Evolutionary conservation across 2,329 filamentous ascomycete species (phyloP), one percentile per base, ranked within the genome.

Genomic region (Fusarium devonianum): DNA sequence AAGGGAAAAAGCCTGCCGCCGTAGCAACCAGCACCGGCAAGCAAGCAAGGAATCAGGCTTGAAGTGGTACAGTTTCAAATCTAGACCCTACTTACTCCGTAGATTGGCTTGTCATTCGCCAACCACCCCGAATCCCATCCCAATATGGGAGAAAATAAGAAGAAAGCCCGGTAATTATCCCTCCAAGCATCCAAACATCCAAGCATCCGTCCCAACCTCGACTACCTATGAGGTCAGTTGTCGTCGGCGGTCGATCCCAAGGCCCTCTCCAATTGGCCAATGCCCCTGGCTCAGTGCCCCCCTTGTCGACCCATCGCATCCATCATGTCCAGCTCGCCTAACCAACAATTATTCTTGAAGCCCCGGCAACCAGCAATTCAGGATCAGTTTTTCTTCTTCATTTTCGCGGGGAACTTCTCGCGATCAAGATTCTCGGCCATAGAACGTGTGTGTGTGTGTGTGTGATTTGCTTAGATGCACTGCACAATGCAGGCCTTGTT

Each of bases 211-310:
- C 51, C 52, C 56, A 52, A 56, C 53, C 42, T 52, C 26, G 18
- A 50, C 37, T 44, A n/a, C n/a, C n/a, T n/a, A 53, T 57, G 62
- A 64, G 47, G 58, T 65, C 58, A 56, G 49, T 56, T 43, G 45
- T 64, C 26, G 53, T 62, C 47, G 58, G 50, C 46, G 46, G 49
- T 53, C 47, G 52, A 42, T n/a, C 25, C 35, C 11, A 45, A 22
- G 32, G 23, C 39, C 38, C 14, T 14, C 37, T 48, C 56, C 49
- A 56, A 65, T 64, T 65, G 48, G 63, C 3, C 45, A 55, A 38
- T 18, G 48, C 18, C 51, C 56, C 46, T 40, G 58, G 36, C 49
- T 40, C 32, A 39, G 43, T n/a, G n/a, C 49, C 40, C 48, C 38
- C 43, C 51, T 45, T 57, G 42, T 39, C 49, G 34, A 39, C 19